Conservation (phyloP, 2,329 filamentous ascomycete genomes). For the Knufia petricola region DNA sequence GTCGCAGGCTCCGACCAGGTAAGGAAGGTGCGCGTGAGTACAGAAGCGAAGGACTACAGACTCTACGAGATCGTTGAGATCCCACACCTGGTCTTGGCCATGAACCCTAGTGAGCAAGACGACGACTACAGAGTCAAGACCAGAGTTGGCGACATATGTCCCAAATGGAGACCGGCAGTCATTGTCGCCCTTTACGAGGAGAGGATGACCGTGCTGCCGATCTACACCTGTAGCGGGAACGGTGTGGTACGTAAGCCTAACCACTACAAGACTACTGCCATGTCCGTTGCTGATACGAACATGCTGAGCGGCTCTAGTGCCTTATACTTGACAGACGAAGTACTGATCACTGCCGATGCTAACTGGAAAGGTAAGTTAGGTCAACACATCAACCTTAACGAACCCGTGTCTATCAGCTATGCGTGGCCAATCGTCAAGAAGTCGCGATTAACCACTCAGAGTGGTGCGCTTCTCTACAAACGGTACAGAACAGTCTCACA, state of each 20-base stretch:
- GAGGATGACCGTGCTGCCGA: background rate
- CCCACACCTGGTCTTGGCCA: background rate
- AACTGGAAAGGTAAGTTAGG: background rate
- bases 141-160: background rate
- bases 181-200: background rate
- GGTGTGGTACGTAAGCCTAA: background rate
- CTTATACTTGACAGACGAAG: background rate
- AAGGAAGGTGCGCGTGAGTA: too few species aligned
- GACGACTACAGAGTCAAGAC: background rate
- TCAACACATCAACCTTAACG: background rate
- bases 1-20: too few species aligned
- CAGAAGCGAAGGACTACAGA: background rate
- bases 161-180: background rate
- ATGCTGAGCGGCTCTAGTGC: background rate
- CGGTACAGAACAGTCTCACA: too few species aligned
- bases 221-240: background rate
- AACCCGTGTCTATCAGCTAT: background rate
- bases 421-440: background rate
- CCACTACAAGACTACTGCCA: background rate
- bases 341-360: background rate
- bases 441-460: background rate
- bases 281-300: background rate
- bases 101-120: background rate
- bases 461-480: background rate
- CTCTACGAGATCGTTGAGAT: background rate